Percentiles rank a stretch among this genome's conserved stretches.
Evolutionary conservation across 257 asterid species (phyloP).

Genomic region (Nemophila menziesii): DNA sequence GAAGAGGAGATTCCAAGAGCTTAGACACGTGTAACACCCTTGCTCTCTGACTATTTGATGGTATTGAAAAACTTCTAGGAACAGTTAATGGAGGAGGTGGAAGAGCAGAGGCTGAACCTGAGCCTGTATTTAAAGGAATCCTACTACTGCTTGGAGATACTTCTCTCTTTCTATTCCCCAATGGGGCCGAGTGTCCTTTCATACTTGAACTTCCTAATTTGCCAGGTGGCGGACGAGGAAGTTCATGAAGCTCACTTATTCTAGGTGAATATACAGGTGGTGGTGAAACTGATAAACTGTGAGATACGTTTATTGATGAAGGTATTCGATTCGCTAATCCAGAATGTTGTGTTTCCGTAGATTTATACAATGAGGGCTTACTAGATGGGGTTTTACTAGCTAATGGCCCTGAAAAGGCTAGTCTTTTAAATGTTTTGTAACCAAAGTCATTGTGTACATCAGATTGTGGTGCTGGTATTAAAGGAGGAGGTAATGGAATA

Average conservation of each 20-base stretch:
- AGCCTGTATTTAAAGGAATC: constrained; percentile 36
- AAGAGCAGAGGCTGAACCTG: constrained; percentile 60
- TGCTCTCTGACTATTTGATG: constrained; percentile 49
- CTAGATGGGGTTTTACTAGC: constrained; percentile 58
- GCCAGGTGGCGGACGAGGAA: constrained; percentile 96
- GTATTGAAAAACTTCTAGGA: constrained; percentile 76
- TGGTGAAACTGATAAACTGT: constrained; percentile 33
- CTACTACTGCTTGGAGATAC: constrained; percentile 56
- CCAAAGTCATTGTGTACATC: constrained; percentile 45
- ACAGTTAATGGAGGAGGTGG: constrained; percentile 65
- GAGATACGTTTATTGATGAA: constrained; percentile 29
- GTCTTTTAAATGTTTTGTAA: constrained; percentile 35
- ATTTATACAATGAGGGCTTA: constrained; percentile 33
- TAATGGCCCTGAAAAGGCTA: constrained; percentile 80
- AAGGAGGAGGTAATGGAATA: constrained; percentile 73
- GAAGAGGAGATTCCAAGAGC: constrained; percentile 40
- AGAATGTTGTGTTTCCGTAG: constrained; percentile 38
- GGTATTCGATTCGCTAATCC: constrained; percentile 38
- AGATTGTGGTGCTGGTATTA: constrained; percentile 23
- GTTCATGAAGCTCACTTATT: constrained; percentile 87
- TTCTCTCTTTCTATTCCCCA: constrained; percentile 44
- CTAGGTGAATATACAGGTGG: constrained; percentile 61
- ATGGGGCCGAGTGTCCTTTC: constrained; percentile 76
- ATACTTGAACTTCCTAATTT: constrained; percentile 34
- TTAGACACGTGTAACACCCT: constrained; percentile 35